These are phyloP conservation scores for Agrocybe pediades DNA, from an alignment of 768 basidiomycete genomes.

Conservation along the genomic window DNA sequence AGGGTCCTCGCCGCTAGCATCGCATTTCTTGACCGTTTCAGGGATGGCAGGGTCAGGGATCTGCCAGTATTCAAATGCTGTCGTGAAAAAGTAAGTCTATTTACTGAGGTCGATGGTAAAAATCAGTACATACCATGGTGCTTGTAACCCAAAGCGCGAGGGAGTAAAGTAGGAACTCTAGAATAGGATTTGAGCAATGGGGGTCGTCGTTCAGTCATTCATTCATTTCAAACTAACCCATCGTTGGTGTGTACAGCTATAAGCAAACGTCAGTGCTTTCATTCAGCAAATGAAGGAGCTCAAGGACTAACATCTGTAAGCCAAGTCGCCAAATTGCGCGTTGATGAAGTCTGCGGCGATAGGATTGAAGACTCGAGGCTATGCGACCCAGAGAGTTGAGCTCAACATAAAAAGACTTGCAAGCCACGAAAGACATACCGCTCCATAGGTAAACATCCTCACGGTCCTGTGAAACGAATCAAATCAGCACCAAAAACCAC, in stretches of 20 bases:
- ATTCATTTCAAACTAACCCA: not conserved
- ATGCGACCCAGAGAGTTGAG: too few relatives aligned
- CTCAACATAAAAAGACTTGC: too few relatives aligned
- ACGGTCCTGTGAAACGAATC: constrained; percentile 24
- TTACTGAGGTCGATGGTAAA: not conserved
- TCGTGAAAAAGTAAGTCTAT: not conserved
- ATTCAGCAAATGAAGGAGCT: not conserved
- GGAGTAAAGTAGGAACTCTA: constrained; percentile 50
- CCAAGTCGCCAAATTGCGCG: constrained; percentile 31
- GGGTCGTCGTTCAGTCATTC: too few relatives aligned
- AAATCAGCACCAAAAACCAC: not conserved
- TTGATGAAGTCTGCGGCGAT: constrained; percentile 42
- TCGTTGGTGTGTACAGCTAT: constrained; percentile 3
- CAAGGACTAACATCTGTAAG: constrained; percentile 35
- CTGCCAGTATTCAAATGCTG: constrained; percentile 51
- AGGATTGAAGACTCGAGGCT: constrained; percentile 30
- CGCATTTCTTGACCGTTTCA: constrained; percentile 37
- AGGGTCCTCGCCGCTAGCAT: constrained; percentile 41
- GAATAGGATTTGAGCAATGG: not conserved
- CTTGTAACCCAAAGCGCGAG: constrained; percentile 41
- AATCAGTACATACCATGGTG: constrained; percentile 42
- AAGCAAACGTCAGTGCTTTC: not conserved
- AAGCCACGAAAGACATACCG: constrained; percentile 31
- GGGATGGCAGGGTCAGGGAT: constrained; percentile 36
- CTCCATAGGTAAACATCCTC: constrained; percentile 46